Evolutionary conservation across 495 filamentous ascomycete genomes (phyloP).

Genomic region (Neurospora terricola): DNA sequence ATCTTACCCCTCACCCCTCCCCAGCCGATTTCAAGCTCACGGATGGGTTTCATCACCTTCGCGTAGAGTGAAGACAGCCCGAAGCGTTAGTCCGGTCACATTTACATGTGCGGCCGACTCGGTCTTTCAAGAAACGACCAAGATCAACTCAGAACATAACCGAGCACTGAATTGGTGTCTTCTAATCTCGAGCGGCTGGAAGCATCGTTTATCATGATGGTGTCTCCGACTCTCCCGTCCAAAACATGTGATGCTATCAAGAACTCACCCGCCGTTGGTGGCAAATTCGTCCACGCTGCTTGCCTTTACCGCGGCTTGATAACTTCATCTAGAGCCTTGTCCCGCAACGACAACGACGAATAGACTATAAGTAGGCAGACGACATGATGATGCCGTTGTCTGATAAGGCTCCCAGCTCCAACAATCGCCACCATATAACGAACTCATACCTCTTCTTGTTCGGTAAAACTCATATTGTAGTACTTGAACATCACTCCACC

Average conservation of each 20-base stretch:
- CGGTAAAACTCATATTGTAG: background rate
- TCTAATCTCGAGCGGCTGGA: background rate
- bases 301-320: background rate
- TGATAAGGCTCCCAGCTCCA: background rate
- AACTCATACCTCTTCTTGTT: background rate
- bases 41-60: background rate
- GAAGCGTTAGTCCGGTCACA: background rate
- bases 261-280: background rate
- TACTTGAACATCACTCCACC: background rate
- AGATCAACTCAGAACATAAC: background rate
- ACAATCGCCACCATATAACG: background rate
- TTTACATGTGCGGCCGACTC: background rate
- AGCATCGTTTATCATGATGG: background rate
- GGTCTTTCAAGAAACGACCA: background rate
- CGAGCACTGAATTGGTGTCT: background rate
- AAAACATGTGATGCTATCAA: background rate
- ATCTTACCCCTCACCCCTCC: background rate
- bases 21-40: background rate
- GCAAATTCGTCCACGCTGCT: background rate
- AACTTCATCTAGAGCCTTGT: background rate
- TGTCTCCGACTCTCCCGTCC: background rate
- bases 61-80: background rate
- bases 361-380: background rate
- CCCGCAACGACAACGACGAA: background rate
- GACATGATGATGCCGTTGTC: background rate